Percentiles rank a stretch among this genome's conserved stretches.
phyloP scores from a whole-genome alignment of 345 rosid species.

The Triadica sebifera region DNA sequence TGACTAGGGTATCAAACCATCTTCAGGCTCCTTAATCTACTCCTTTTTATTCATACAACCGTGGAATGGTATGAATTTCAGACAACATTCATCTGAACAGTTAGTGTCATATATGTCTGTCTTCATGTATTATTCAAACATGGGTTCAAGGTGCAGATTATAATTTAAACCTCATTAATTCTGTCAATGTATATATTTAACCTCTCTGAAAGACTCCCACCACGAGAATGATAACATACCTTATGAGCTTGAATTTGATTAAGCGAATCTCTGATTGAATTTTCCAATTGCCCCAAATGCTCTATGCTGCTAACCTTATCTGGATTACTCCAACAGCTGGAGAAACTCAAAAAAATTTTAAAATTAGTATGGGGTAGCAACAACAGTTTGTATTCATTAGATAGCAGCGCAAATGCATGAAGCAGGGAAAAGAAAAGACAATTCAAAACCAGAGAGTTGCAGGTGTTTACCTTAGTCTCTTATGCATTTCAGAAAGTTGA shows the following conservation, averaged over 20 bases:
- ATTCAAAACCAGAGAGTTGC: conserved; percentile 11
- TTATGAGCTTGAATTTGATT: conserved; percentile 50
- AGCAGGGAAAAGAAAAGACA: background rate
- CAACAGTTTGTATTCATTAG: background rate
- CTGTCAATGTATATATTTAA: background rate
- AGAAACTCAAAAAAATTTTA: conserved; percentile 23
- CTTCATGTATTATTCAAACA: background rate
- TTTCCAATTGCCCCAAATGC: conserved; percentile 59
- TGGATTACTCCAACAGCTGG: conserved; percentile 60
- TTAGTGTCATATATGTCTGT: background rate
- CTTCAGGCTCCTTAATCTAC: background rate
- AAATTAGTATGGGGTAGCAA: conserved; percentile 5
- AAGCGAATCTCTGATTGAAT: conserved; percentile 55
- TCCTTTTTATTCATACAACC: background rate
- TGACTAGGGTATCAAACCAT: background rate
- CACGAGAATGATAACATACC: conserved; percentile 35
- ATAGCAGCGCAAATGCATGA: background rate
- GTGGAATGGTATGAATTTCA: background rate
- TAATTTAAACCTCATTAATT: too few relatives aligned
- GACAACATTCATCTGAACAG: background rate
- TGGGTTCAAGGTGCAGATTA: background rate
- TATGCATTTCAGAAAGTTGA: conserved; percentile 49
- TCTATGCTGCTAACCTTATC: conserved; percentile 59
- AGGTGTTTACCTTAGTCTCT: conserved; percentile 51
- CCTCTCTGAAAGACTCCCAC: conserved; percentile 5